Percentiles rank a stretch among this genome's conserved stretches.
These are phyloP conservation scores for Coemansia sp. DNA, from an alignment of 192 early-diverging fungal genomes.

Conservation along the genomic window DNA sequence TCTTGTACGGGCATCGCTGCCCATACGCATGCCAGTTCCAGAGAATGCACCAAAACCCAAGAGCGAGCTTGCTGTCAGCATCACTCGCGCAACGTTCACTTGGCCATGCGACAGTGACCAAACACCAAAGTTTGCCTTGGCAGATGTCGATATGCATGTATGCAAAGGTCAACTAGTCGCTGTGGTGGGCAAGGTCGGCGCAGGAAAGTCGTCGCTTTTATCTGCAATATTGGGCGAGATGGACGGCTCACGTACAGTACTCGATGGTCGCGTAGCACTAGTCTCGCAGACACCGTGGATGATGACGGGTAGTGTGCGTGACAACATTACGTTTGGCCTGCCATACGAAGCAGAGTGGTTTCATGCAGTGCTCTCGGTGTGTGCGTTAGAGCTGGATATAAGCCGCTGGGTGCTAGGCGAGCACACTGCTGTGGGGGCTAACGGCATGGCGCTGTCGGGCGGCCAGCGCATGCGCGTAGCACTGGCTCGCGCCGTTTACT, in stretches of 20 bases:
- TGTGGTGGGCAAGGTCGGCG: constrained; percentile 78
- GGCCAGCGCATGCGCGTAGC: constrained; percentile 68
- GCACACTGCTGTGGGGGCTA: constrained; percentile 56
- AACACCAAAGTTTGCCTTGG: constrained; percentile 50
- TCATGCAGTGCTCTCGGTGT: constrained; percentile 6
- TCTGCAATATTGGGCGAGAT: constrained; percentile 80
- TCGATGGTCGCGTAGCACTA: background rate
- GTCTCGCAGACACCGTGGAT: constrained; percentile 51
- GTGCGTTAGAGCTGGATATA: constrained; percentile 37
- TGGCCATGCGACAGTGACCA: constrained; percentile 5
- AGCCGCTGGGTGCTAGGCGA: constrained; percentile 32
- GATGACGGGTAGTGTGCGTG: constrained; percentile 45
- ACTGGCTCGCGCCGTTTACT: constrained; percentile 72
- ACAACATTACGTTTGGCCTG: constrained; percentile 47
- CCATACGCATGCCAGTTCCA: background rate
- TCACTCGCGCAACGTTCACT: constrained; percentile 6
- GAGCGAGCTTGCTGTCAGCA: constrained; percentile 5
- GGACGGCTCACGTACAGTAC: background rate
- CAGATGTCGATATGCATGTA: constrained; percentile 58
- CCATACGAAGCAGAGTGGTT: constrained; percentile 35
- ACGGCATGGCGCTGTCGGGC: constrained; percentile 59
- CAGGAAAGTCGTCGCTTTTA: constrained; percentile 83
- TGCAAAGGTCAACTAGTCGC: constrained; percentile 63
- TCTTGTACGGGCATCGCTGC: background rate
- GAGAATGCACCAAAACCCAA: background rate